Base-by-base conservation (phyloP, 1,284 basidiomycete genomes). In the Cryptococcus sp. region DNA sequence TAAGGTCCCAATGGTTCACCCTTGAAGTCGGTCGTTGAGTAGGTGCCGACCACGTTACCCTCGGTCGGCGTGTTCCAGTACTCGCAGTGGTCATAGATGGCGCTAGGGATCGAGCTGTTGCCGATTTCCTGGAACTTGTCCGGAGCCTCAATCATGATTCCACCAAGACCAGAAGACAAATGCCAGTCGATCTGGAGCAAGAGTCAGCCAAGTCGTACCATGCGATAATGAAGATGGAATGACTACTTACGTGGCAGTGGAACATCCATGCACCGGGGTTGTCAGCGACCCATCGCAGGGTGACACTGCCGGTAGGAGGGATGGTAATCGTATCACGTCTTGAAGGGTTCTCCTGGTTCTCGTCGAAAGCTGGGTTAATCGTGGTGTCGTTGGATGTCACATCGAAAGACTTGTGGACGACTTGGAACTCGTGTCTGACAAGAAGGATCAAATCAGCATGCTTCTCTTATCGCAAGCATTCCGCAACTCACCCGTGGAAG, bases 321-420 rank as follows among this genome's bases (percentile, higher is more conserved):
- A 83, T 74, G 58, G 77, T 75, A 57, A 80, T 72, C 7, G 77
- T 78, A 77, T 96, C 91, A 54, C 93, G 84, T 17, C 92, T 86
- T 67, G 93, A 85, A 1, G 93, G 93, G 80, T 96, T 96, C 1
- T 79, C 73, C 70, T 90, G 88, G 7, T 83, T 85, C 75, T 91
- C 87, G 50, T 85, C 80, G 55, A 90, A 78, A 0, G 90, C 86
- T 17, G 93, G 93, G 80, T 96, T 96, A 58, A 93, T 81, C 3
- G 79, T 69, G 0, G 88, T 84, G 76, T 97, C 89, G 68, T 83
- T 78, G 0, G 91, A 92, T 0, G 85, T 86, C 65, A 88, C 90
- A 74, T 95, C 85, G 54, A 81, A 69, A 0, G 86, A 83, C 57
- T 88, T 87, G 62, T 85, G 81, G 47, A 93, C 85, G 64, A 95